phyloP scores from a whole-genome alignment of 1,284 basidiomycete genomes.

The Trichosporon sp. region DNA sequence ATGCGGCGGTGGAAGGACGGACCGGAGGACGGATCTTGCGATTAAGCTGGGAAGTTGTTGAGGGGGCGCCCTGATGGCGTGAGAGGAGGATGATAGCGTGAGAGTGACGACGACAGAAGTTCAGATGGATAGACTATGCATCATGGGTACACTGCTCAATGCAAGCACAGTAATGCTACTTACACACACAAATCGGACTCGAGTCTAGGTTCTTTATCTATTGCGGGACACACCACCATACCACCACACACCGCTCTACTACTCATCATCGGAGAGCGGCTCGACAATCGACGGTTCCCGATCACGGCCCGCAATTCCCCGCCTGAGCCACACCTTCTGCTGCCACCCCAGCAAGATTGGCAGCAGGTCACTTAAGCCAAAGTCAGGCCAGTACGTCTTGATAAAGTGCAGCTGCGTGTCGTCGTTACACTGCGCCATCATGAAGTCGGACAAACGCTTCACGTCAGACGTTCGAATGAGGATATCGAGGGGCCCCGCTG shows the following conservation, averaged over 20 bases:
- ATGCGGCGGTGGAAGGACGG: constrained; percentile 89
- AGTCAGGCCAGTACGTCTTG: constrained; percentile 90
- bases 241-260: background rate
- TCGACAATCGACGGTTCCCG: background rate
- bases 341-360: constrained; percentile 83
- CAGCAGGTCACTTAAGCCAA: constrained; percentile 78
- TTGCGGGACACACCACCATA: background rate
- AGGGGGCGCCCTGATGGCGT: too few species aligned
- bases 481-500: constrained; percentile 60
- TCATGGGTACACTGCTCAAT: constrained; percentile 13
- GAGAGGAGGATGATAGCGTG: too few species aligned
- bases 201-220: background rate
- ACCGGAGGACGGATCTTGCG: constrained; percentile 76
- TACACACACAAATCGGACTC: background rate
- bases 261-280: background rate
- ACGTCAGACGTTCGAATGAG: constrained; percentile 90
- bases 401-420: constrained; percentile 87
- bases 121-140: constrained; percentile 6
- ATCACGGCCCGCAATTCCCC: background rate
- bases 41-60: constrained; percentile 49
- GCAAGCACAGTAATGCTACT: background rate
- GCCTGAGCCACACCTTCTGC: constrained; percentile 55
- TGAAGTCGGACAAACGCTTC: constrained; percentile 79
- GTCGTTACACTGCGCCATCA: constrained; percentile 79
- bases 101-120: background rate